phyloP scores from a whole-genome alignment of 345 rosid species.

The Sonneratia caseolaris region DNA sequence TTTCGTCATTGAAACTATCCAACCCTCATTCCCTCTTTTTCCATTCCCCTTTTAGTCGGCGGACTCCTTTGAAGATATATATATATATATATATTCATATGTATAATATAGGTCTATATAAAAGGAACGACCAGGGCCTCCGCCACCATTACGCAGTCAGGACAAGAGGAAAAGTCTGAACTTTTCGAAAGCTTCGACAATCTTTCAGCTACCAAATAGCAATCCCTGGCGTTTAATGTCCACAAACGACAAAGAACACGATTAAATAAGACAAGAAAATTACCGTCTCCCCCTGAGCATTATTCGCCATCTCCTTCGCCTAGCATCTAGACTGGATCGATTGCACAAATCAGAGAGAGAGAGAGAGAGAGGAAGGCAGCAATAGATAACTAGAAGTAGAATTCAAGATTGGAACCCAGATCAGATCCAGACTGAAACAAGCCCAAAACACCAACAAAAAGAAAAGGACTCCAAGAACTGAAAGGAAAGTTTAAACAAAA shows the following conservation, averaged over 20 bases:
- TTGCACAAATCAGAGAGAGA: background rate
- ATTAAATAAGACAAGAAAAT: too few relatives aligned
- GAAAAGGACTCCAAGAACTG: background rate
- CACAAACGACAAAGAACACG: background rate
- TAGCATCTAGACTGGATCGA: constrained; percentile 14
- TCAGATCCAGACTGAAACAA: constrained; percentile 6
- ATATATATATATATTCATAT: too few relatives aligned
- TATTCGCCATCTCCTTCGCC: background rate
- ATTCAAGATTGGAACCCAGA: background rate
- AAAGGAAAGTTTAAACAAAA: background rate
- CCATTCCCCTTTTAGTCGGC: too few relatives aligned
- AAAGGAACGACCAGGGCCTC: background rate
- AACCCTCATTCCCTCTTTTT: too few relatives aligned
- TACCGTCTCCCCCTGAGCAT: too few relatives aligned
- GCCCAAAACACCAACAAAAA: background rate
- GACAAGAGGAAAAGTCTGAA: constrained; percentile 36
- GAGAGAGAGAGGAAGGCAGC: constrained; percentile 9
- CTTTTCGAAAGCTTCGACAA: constrained; percentile 36
- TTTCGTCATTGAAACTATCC: too few relatives aligned
- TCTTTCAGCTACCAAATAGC: constrained; percentile 31
- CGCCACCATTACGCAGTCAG: constrained; percentile 20
- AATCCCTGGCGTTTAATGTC: constrained; percentile 10
- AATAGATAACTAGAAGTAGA: background rate
- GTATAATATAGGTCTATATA: too few relatives aligned
- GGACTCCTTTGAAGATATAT: too few relatives aligned